Conservation (phyloP, 192 early-diverging fungal genomes). For the Rhizophagus clarus region DNA sequence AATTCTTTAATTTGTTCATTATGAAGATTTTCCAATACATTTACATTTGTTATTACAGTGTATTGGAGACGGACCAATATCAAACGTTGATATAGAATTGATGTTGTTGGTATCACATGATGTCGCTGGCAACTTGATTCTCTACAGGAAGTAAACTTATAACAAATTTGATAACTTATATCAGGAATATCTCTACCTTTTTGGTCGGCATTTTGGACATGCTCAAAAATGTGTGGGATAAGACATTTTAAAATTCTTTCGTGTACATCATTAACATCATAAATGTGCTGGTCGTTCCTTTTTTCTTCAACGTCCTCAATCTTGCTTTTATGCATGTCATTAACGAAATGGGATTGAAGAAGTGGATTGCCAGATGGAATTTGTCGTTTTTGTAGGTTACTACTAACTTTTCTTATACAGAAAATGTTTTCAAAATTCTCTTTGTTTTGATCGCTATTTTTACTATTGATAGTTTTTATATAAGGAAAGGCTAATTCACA, state of each 20-base stretch:
- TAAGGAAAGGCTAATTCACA: neutral
- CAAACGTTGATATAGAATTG: neutral
- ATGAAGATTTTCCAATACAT: neutral
- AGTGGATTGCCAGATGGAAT: slow-evolving; percentile 1
- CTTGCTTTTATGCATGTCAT: neutral
- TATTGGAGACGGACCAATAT: slow-evolving; percentile 1
- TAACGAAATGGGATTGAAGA: neutral
- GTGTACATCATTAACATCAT: neutral
- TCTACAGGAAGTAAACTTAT: neutral
- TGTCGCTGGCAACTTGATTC: neutral
- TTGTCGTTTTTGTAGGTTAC: neutral
- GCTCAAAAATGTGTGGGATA: slow-evolving; percentile 14
- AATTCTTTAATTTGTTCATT: too few species aligned
- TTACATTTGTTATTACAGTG: slow-evolving; percentile 1
- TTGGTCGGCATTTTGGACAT: neutral
- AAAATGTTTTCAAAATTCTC: slow-evolving; percentile 18
- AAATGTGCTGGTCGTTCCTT: neutral
- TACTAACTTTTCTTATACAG: neutral
- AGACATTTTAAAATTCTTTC: neutral
- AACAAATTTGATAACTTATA: slow-evolving; percentile 17
- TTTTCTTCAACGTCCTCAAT: too few species aligned
- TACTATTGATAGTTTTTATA: neutral
- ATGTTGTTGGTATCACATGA: slow-evolving; percentile 20
- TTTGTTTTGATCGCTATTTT: neutral
- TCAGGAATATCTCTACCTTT: neutral